phyloP scores from a whole-genome alignment of 1,139 yeast genomes.

The Suhomyces bolitotheri region DNA sequence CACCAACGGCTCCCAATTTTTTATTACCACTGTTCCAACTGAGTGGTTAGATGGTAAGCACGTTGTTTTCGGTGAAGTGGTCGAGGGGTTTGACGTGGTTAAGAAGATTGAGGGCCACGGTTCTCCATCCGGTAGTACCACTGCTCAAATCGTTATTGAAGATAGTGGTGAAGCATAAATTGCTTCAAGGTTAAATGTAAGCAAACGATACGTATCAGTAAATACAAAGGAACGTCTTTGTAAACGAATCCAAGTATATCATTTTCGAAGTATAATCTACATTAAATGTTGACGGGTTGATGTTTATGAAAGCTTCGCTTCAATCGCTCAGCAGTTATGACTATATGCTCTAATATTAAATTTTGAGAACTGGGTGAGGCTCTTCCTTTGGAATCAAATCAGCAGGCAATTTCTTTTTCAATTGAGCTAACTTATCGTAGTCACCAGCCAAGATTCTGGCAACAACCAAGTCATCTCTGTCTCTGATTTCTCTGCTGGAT shows the following conservation, averaged over 20 bases:
- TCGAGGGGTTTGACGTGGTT: constrained; percentile 41
- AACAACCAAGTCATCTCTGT: constrained; percentile 76
- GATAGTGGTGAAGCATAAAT: constrained; percentile 35
- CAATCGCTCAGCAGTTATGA: constrained; percentile 4
- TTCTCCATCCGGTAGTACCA: constrained; percentile 30
- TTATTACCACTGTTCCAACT: constrained; percentile 45
- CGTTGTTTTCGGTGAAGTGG: constrained; percentile 45
- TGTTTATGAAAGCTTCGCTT: background rate
- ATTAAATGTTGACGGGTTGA: too few species aligned
- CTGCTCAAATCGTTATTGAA: constrained; percentile 36
- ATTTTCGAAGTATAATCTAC: too few species aligned
- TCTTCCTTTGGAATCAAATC: constrained; percentile 42
- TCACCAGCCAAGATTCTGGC: constrained; percentile 84
- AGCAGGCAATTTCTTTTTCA: constrained; percentile 55
- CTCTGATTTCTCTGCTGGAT: constrained; percentile 59
- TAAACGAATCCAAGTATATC: too few species aligned
- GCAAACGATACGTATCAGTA: too few species aligned
- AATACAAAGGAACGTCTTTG: too few species aligned
- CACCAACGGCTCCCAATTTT: constrained; percentile 45
- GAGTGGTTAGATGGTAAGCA: constrained; percentile 47
- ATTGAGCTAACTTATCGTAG: constrained; percentile 74
- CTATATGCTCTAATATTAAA: constrained; percentile 20
- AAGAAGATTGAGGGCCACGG: constrained; percentile 40
- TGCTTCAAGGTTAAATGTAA: too few species aligned
- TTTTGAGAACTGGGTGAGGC: constrained; percentile 36